These are phyloP conservation scores for Aspergillus sp. DNA, from an alignment of 2,329 filamentous ascomycete species.

Conservation along the genomic window DNA sequence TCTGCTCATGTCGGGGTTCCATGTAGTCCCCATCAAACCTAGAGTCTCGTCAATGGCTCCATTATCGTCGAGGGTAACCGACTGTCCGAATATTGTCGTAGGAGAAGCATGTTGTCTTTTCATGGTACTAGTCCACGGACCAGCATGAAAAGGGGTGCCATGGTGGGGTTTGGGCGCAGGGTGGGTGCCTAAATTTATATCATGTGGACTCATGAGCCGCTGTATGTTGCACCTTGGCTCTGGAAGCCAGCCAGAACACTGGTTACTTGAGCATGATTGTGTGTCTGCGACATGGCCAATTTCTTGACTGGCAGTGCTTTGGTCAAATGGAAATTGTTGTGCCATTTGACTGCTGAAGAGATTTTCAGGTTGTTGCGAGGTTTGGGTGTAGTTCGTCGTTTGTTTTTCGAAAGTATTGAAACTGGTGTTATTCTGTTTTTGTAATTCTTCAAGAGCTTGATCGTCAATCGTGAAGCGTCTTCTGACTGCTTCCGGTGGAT, in stretches of 20 bases:
- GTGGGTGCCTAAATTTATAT: too few relatives aligned
- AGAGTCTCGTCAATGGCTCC: too few relatives aligned
- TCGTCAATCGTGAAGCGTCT: slow-evolving; percentile 22
- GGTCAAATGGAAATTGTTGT: too few relatives aligned
- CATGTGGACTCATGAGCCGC: background rate
- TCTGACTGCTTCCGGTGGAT: background rate
- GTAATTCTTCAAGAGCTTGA: slow-evolving; percentile 18
- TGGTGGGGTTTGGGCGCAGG: too few relatives aligned
- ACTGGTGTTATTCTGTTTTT: slow-evolving; percentile 2
- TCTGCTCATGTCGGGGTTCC: too few relatives aligned
- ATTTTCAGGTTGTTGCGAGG: background rate
- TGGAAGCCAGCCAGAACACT: slow-evolving; percentile 11
- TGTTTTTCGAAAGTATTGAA: background rate
- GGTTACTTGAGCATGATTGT: slow-evolving; percentile 2
- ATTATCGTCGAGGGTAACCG: slow-evolving; percentile 1
- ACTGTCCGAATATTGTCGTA: slow-evolving; percentile 13
- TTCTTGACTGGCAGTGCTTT: too few relatives aligned
- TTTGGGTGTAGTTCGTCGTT: background rate
- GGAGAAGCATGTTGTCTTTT: background rate
- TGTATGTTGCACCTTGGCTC: slow-evolving; percentile 8
- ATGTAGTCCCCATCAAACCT: too few relatives aligned
- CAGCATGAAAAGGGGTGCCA: too few relatives aligned
- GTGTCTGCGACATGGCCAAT: background rate
- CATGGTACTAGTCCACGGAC: too few relatives aligned
- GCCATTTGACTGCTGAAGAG: background rate